Evolutionary conservation across 2,329 filamentous ascomycete species (phyloP).

Genomic region (Neophaeococcomyces aloes): DNA sequence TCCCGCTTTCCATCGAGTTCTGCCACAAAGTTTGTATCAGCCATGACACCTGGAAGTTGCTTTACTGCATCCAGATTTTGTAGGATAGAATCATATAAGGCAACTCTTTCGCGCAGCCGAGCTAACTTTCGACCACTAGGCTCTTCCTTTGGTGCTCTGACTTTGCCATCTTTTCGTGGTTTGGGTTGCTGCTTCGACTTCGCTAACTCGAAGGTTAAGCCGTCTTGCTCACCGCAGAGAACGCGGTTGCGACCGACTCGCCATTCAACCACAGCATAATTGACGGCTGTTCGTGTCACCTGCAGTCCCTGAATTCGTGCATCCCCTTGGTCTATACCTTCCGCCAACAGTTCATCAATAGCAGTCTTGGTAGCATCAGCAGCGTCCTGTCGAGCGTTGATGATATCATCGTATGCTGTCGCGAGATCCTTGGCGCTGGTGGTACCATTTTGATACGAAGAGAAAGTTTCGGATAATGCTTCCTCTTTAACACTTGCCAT

Average conservation of each 20-base stretch:
- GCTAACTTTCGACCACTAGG: constrained; percentile 65
- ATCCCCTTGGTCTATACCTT: constrained; percentile 76
- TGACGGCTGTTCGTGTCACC: constrained; percentile 83
- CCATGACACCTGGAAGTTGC: constrained; percentile 79
- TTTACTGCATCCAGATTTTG: constrained; percentile 86
- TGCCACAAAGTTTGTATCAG: constrained; percentile 62
- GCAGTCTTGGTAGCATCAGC: constrained; percentile 88
- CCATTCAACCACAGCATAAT: constrained; percentile 91
- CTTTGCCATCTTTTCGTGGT: constrained; percentile 40
- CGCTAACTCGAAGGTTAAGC: constrained; percentile 47
- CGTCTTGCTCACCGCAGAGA: constrained; percentile 72
- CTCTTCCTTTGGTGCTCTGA: constrained; percentile 46
- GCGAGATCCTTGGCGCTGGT: constrained; percentile 57
- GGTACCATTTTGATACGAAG: constrained; percentile 11
- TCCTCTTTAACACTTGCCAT: constrained; percentile 50
- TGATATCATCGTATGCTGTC: constrained; percentile 79
- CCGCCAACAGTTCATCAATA: constrained; percentile 77
- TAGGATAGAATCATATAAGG: constrained; percentile 80
- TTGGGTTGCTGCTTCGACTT: constrained; percentile 42
- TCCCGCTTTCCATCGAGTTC: constrained; percentile 67
- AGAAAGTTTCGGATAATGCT: constrained; percentile 30
- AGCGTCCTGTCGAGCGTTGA: constrained; percentile 83
- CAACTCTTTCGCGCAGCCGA: constrained; percentile 72
- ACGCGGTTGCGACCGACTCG: constrained; percentile 86
- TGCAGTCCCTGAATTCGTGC: constrained; percentile 82